Conservation (phyloP, 768 basidiomycete species). For the Leccinum ochraceum region DNA sequence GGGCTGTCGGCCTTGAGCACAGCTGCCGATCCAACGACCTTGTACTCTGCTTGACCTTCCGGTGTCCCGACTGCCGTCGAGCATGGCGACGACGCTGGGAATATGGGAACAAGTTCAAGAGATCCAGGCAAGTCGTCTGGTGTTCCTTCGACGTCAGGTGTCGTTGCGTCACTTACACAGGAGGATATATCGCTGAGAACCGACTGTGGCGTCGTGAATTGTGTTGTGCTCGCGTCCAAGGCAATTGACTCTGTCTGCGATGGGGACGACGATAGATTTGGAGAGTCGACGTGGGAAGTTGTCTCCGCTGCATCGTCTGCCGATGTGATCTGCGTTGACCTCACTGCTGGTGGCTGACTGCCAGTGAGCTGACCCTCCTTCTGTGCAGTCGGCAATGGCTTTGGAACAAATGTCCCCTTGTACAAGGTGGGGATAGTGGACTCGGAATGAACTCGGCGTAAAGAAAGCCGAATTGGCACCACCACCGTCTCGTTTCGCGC, state of each 20-base stretch:
- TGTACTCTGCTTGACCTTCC: not conserved
- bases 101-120: not conserved
- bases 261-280: slow-evolving; percentile 6
- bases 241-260: slow-evolving; percentile 9
- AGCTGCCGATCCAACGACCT: not conserved
- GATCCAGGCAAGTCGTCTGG: not conserved
- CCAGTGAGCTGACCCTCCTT: not conserved
- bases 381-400: not conserved
- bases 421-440: no score
- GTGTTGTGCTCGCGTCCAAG: not conserved
- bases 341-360: not conserved
- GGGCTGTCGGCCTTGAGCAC: not conserved
- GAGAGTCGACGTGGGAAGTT: not conserved
- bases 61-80: not conserved
- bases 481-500: not conserved
- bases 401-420: not conserved
- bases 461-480: not conserved
- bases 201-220: not conserved
- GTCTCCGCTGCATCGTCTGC: not conserved
- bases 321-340: not conserved
- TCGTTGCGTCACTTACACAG: no score
- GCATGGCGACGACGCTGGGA: not conserved
- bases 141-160: no score
- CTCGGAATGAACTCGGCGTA: not conserved
- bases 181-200: not conserved